A percentile compares a stretch with the other conserved stretches of the same genome.
Evolutionary conservation across 441 rosid genomes (phyloP).

Genomic region (Pelargonium cotyledonis): DNA sequence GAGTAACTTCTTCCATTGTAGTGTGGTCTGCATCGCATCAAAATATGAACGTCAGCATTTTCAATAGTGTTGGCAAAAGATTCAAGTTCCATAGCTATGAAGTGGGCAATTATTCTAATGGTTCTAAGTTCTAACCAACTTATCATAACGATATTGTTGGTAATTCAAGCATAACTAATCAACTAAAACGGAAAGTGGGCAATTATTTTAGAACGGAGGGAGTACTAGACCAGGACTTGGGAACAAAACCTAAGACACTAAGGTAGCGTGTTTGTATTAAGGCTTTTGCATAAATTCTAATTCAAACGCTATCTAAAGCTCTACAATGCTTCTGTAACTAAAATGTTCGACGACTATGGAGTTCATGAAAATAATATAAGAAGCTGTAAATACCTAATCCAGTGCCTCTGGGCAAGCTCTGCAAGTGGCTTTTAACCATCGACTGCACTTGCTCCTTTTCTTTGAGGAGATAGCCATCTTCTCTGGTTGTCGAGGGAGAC

Average conservation of each 20-base stretch:
- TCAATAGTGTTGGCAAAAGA: background rate
- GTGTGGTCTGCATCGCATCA: conserved; percentile 43
- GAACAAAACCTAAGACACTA: too few species aligned
- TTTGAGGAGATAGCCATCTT: conserved; percentile 36
- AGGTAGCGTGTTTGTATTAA: too few species aligned
- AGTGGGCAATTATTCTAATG: too few species aligned
- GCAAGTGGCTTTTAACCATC: conserved; percentile 64
- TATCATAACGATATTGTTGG: too few species aligned
- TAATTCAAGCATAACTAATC: too few species aligned
- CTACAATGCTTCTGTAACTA: background rate
- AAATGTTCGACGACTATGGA: background rate
- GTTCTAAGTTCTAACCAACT: too few species aligned
- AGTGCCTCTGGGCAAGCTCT: conserved; percentile 51
- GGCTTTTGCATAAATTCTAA: too few species aligned
- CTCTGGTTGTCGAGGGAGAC: conserved; percentile 30
- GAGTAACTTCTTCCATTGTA: conserved; percentile 56
- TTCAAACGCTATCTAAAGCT: background rate
- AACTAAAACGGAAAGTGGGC: too few species aligned
- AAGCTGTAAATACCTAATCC: conserved; percentile 50
- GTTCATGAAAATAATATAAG: conserved; percentile 5
- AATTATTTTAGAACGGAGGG: too few species aligned
- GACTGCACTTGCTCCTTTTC: conserved; percentile 65
- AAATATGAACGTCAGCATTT: conserved; percentile 14
- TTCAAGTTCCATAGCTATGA: too few species aligned
- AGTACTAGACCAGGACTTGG: too few species aligned